phyloP scores from a whole-genome alignment of 805 yeast genomes.

The Candida bentonensis region DNA sequence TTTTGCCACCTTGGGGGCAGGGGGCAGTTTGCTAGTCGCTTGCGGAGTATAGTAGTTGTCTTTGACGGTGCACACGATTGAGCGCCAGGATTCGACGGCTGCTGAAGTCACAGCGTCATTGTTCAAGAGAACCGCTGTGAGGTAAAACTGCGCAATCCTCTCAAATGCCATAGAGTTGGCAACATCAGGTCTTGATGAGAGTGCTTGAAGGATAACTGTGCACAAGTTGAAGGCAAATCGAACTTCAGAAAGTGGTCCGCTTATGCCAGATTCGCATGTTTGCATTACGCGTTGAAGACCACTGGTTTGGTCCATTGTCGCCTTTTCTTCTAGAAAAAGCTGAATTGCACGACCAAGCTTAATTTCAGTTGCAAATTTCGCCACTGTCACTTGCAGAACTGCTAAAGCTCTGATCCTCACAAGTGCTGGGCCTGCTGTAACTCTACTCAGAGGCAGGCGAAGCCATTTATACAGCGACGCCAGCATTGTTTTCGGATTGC shows the following conservation, averaged over 20 bases:
- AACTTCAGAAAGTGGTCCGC: background rate
- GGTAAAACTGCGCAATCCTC: background rate
- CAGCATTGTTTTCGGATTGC: background rate
- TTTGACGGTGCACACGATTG: background rate
- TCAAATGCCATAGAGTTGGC: background rate
- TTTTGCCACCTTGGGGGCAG: background rate
- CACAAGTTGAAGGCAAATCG: background rate
- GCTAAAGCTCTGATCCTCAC: background rate
- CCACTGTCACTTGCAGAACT: background rate
- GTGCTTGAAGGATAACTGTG: background rate
- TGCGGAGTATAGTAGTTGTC: background rate
- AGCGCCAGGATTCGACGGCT: background rate
- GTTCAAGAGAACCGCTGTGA: no score
- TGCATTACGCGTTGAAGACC: background rate
- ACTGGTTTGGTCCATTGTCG: background rate
- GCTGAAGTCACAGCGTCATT: background rate
- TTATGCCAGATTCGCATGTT: background rate
- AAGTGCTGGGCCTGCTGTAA: background rate
- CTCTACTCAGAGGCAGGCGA: background rate
- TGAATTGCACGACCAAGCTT: background rate
- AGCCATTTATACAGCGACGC: background rate
- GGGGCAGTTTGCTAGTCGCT: background rate
- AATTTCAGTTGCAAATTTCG: background rate
- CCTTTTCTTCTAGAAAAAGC: background rate
- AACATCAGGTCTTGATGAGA: background rate